These are phyloP conservation scores for Candida boleticola DNA, from an alignment of 805 yeast species.

Conservation along the genomic window DNA sequence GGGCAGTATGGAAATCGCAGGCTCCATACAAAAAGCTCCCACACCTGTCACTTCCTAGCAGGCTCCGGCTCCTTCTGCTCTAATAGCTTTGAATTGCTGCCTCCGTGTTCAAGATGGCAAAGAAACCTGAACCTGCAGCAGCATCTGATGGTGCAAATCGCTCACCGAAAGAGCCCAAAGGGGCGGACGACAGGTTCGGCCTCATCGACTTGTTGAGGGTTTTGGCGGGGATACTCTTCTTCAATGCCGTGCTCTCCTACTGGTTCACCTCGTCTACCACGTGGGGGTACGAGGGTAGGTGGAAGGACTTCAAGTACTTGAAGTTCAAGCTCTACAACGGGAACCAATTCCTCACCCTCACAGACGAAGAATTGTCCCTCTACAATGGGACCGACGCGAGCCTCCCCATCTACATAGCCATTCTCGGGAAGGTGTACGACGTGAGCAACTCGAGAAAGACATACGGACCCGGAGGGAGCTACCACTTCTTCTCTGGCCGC, in stretches of 20 bases:
- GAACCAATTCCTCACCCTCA: conserved; percentile 24
- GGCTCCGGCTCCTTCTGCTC: no score
- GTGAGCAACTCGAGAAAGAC: conserved; percentile 49
- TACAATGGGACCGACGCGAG: conserved; percentile 49
- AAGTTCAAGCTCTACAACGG: conserved; percentile 17
- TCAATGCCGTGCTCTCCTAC: conserved; percentile 52
- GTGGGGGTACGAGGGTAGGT: conserved; percentile 62
- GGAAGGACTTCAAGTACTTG: conserved; percentile 44
- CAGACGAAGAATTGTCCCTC: conserved; percentile 45
- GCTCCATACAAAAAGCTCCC: no score
- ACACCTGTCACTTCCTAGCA: no score
- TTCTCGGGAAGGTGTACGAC: conserved; percentile 63
- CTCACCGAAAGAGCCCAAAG: no score
- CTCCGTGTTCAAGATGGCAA: no score
- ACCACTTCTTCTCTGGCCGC: conserved; percentile 56
- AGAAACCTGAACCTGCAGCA: no score
- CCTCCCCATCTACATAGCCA: conserved; percentile 56
- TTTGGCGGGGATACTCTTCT: conserved; percentile 43
- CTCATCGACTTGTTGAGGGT: conserved; percentile 43
- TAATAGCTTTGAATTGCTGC: no score
- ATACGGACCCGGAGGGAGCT: conserved; percentile 61
- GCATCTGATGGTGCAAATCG: no score
- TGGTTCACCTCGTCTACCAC: conserved; percentile 54
- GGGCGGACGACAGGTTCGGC: conserved; percentile 21
- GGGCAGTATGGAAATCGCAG: no score